A percentile compares a stretch with the other conserved stretches of the same genome.
These are phyloP conservation scores for Hemisphaericaspora subhashii DNA, from an alignment of 1,139 yeast species.

Conservation along the genomic window DNA sequence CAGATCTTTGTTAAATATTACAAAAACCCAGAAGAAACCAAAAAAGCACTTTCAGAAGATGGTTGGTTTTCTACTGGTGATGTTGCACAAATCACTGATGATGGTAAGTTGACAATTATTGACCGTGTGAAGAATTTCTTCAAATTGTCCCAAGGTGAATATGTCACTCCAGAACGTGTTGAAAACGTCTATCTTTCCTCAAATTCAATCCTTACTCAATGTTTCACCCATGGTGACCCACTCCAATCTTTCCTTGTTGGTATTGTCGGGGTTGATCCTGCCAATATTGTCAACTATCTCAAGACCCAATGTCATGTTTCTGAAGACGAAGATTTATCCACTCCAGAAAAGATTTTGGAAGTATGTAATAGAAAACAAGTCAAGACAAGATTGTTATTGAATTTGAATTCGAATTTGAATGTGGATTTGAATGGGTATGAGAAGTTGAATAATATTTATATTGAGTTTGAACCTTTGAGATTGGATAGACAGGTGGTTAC, in stretches of 20 bases:
- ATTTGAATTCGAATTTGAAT: conserved; percentile 28
- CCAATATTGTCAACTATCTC: conserved; percentile 21
- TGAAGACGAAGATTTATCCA: conserved; percentile 9
- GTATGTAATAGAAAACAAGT: conserved; percentile 25
- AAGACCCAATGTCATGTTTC: conserved; percentile 15
- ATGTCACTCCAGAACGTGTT: conserved; percentile 75
- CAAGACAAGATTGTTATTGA: conserved; percentile 25
- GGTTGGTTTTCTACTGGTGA: conserved; percentile 82
- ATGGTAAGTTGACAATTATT: conserved; percentile 56
- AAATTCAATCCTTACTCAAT: conserved; percentile 53
- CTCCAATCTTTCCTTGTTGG: conserved; percentile 31
- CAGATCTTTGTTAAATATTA: conserved; percentile 62
- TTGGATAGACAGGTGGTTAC: conserved; percentile 41
- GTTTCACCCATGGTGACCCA: conserved; percentile 50
- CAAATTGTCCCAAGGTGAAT: conserved; percentile 81
- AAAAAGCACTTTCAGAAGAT: conserved; percentile 23
- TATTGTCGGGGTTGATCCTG: conserved; percentile 44
- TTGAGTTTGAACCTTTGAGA: conserved; percentile 41
- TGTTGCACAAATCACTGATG: conserved; percentile 54
- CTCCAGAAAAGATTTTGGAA: conserved; percentile 21
- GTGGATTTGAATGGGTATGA: conserved; percentile 34
- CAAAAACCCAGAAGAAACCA: conserved; percentile 46
- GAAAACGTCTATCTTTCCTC: conserved; percentile 62
- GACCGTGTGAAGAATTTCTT: conserved; percentile 82
- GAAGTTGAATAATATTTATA: conserved; percentile 33